Evolutionary conservation across 2,329 filamentous ascomycete species (phyloP), one percentile per base, ranked within the genome.

Genomic region (Metarhizium sp.): DNA sequence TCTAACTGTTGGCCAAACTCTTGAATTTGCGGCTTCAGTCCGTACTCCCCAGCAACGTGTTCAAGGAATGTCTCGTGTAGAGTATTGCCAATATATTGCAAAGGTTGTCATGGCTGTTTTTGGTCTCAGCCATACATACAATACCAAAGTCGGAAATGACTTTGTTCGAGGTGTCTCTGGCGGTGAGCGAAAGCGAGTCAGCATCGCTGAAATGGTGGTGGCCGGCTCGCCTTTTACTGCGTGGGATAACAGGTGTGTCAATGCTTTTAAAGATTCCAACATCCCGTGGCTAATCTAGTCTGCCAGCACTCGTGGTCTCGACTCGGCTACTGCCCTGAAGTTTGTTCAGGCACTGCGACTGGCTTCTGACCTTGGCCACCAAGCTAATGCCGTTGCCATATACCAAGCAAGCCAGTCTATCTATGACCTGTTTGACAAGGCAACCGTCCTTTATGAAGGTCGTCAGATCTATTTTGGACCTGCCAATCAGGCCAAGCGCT

Each of bases 151-250:
- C 13, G 88, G 88, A 7, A 84, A 90, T 57, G 86, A 90, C 61
- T 82, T 87, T 47, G 77, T 91, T 11, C 82, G 86, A 1, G 88
- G 88, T 51, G 80, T 88, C 0, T 85, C 80, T 7, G 86, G 86
- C 30, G 86, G 86, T 42, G 86, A 89, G 67, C 76, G 85, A 55
- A 92, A 94, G 73, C 84, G 90, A 66, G 89, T 95, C 5, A 88
- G 84, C 48, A 90, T 94, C 58, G 88, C 87, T 1, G 89, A 94
- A 69, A 89, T 88, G 60, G 79, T 86, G 57, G 74, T 91, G 11
- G 85, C 85, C 16, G 74, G 77, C 38, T 79, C 81, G 0, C 78
- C 78, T 0, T 68, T 84, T 45, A 67, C 63, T 6, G 72, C 70
- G 0, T 94, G 89, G 88, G 90, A 87, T 58, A 90, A 90, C 60